Evolutionary conservation across 2,329 filamentous ascomycete species (phyloP).

Genomic region (Aureobasidium vineae): DNA sequence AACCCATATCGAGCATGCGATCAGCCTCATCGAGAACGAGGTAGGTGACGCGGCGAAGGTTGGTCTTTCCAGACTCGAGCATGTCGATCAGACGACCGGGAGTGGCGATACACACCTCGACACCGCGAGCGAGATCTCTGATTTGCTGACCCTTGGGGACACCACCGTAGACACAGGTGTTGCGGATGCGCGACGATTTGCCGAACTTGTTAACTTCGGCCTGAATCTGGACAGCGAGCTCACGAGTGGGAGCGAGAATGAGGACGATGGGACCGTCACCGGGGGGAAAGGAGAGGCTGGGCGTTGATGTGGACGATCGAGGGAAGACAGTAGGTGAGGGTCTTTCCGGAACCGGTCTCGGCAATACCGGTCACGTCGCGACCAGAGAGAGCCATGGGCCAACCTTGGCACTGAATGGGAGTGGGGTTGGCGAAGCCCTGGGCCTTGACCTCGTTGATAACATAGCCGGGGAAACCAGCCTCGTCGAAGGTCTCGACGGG

Average conservation of each 20-base stretch:
- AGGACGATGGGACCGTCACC: conserved; percentile 97
- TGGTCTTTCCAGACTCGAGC: conserved; percentile 96
- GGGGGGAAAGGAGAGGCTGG: conserved; percentile 89
- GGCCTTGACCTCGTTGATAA: conserved; percentile 97
- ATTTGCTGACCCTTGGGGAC: conserved; percentile 98
- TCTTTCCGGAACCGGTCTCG: conserved; percentile 99
- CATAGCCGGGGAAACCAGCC: conserved; percentile 93
- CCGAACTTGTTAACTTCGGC: conserved; percentile 98
- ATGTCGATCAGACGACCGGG: conserved; percentile 98
- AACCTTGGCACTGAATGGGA: conserved; percentile 95
- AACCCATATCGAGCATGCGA: conserved; percentile 99
- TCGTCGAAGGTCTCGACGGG: conserved; percentile 97
- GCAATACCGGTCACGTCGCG: conserved; percentile 99
- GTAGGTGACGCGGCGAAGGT: conserved; percentile 96
- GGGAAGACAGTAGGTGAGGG: conserved; percentile 94
- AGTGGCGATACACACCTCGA: conserved; percentile 98
- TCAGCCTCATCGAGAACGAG: conserved; percentile 98
- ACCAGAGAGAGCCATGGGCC: conserved; percentile 98
- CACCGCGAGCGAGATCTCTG: conserved; percentile 87
- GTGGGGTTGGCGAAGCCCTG: conserved; percentile 94
- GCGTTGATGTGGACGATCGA: conserved; percentile 99
- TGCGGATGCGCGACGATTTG: conserved; percentile 95
- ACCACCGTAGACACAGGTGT: conserved; percentile 98
- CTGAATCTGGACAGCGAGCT: conserved; percentile 97
- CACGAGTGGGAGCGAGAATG: conserved; percentile 92